Evolutionary conservation across 2,329 filamentous ascomycete species (phyloP).

Genomic region (Lasiodiplodia sp.): DNA sequence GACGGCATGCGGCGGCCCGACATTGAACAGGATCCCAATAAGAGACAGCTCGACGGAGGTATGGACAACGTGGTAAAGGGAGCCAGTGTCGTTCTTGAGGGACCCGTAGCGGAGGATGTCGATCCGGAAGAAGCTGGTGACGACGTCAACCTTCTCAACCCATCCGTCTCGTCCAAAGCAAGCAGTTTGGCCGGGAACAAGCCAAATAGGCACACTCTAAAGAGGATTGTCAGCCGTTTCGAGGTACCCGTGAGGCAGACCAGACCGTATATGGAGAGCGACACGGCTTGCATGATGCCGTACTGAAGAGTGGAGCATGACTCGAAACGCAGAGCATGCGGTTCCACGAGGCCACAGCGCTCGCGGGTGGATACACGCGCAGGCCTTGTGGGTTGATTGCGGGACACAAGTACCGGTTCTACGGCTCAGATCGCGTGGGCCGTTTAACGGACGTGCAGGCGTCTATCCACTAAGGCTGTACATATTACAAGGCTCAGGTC

Average conservation of each 20-base stretch:
- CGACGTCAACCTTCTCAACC: neutral
- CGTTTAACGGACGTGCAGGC: conserved; percentile 17
- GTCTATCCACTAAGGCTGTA: conserved; percentile 5
- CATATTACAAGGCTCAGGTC: conserved; percentile 5
- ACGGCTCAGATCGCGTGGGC: conserved; percentile 18
- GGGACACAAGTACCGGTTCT: conserved; percentile 4
- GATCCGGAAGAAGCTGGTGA: neutral
- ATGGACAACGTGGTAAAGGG: neutral
- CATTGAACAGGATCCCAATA: neutral
- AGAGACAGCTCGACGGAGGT: neutral
- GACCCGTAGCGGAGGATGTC: neutral
- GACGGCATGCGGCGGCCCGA: conserved; percentile 28
- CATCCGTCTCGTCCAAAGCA: neutral
- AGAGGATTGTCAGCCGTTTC: conserved; percentile 7
- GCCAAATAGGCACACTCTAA: neutral
- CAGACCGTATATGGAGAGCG: conserved; percentile 2
- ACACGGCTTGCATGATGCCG: conserved; percentile 3
- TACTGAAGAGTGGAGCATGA: neutral
- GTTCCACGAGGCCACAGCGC: conserved; percentile 12
- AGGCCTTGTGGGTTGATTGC: neutral
- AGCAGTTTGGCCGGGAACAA: neutral
- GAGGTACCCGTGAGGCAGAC: neutral
- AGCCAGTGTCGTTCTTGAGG: neutral
- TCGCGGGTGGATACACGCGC: conserved; percentile 2
- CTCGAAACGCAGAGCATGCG: neutral